Base-by-base conservation (phyloP, 768 basidiomycete species). In the Tylopilus sp. region DNA sequence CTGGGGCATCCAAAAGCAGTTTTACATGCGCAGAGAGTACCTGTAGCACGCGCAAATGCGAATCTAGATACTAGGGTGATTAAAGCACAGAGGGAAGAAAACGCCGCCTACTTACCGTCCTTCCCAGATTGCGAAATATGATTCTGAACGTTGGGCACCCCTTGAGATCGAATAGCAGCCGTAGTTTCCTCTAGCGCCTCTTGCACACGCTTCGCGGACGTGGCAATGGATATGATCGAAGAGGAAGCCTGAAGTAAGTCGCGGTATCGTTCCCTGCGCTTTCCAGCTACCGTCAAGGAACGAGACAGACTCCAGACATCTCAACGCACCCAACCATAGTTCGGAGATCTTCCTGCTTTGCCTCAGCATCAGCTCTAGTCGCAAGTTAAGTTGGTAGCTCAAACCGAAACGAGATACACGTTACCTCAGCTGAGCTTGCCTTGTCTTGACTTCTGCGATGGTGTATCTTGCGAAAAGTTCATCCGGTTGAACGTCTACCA, bases 291-390 rank as follows among this genome's bases (percentile, higher is more conserved):
- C 67, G 61, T 74, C 71, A 70, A 56, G 71, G 50, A 45, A 48
- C 12, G 30, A 42, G 40, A 33, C 44, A 13, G 12, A 10, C 25
- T 30, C 25, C 33, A 25, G 17, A 53, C 17, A 52, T 44, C 30
- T 53, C 40, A 58, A 85, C 91, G 81, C 74, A 93, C 91, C 91
- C 91, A 72, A 93, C 91, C 91, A 92, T 93, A 41, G 89, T 76
- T 62, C 91, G 80, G 40, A 93, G 78, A 63, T 93, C 91, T 66
- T 92, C 88, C 62, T 91, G 87, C 69, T 93, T 92, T 40, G 83
- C 85, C 64, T 92, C 88, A 0, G 90, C 91, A 72, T 92, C 91
- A 16, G 78, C 72, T 67, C 90, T 92, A 37, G 13, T 28, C 14
- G 26, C 40, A 44, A 25, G 52, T 47, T 57, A 47, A 30, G 50